A percentile compares a stretch with the other conserved stretches of the same genome.
phyloP scores from a whole-genome alignment of 2,329 filamentous ascomycete genomes.

The Fusarium staphyleae region DNA sequence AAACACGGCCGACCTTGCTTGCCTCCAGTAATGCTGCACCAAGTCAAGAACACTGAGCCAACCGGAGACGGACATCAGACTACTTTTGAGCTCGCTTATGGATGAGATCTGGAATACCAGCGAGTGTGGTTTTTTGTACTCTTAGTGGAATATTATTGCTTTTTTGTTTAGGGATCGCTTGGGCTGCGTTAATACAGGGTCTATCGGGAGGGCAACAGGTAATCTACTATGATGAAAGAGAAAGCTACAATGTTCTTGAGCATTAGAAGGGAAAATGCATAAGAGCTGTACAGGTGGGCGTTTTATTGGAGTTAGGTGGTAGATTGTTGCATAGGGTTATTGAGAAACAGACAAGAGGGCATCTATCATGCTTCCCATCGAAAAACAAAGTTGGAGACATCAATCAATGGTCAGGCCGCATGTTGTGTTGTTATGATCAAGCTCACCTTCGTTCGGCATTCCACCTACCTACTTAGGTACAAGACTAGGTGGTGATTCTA shows the following conservation, averaged over 20 bases:
- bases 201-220: not conserved
- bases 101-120: conserved; percentile 37
- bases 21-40: conserved; percentile 65
- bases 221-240: conserved; percentile 30
- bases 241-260: conserved; percentile 21
- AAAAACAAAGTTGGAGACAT: not conserved
- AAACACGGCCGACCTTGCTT: conserved; percentile 63
- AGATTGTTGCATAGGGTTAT: conserved; percentile 14
- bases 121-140: not conserved
- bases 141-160: not conserved
- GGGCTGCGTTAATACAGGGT: conserved; percentile 8
- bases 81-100: conserved; percentile 49
- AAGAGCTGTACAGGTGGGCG: conserved; percentile 39
- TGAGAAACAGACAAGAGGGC: conserved; percentile 1
- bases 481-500: too few relatives aligned
- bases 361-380: not conserved
- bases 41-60: conserved; percentile 64
- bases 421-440: too few relatives aligned
- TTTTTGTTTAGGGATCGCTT: conserved; percentile 10
- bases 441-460: too few relatives aligned
- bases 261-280: conserved; percentile 21
- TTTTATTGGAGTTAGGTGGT: conserved; percentile 34
- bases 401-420: too few relatives aligned
- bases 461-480: too few relatives aligned
- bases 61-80: conserved; percentile 54